Base-by-base conservation (phyloP, 495 filamentous ascomycete genomes). In the Lophiotrema nucula region DNA sequence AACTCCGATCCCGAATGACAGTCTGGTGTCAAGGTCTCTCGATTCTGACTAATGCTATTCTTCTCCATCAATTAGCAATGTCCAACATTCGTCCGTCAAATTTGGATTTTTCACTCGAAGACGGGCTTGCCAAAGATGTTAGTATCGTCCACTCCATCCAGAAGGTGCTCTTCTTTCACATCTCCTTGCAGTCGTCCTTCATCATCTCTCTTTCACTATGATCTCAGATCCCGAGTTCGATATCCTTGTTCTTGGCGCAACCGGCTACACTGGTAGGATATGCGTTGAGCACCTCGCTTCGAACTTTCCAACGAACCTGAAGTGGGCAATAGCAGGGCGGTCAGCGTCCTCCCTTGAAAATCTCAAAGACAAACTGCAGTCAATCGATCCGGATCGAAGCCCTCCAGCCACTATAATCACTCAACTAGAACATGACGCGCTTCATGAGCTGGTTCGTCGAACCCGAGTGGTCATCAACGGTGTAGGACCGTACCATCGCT, bases 301-400 rank as follows among this genome's bases (percentile, higher is more conserved):
- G 43, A 72, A 81, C 51, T 77, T 87, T 2, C 88, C 89, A 3
- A 90, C 87, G 10, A 73, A 83, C 66, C 68, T 92, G 18, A 88
- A 82, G 75, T 96, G 90, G 90, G 90, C 88, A 27, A 73, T 95
- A 47, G 88, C 89, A 11, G 90, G 90, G 19, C 86, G 90, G 28
- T 90, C 88, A 4, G 69, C 72, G 10, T 66, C 71, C 27, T 92
- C 89, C 69, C 77, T 96, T 15, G 77, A 86, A 56, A 65, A 73
- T 18, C 70, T 95, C 24, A 77, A 79, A 15, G 69, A 79, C 58
- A 77, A 85, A 52, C 79, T 87, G 64, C 81, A 83, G 56, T 57
- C 65, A 13, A 66, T 88, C 38, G 87, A 89, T 68, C 72, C 81
- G 3, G 86, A 92, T 70, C 84, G 90, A 23, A 55, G 71, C 38